Conservation (phyloP, 768 basidiomycete species). For the Tricholomella constricta region DNA sequence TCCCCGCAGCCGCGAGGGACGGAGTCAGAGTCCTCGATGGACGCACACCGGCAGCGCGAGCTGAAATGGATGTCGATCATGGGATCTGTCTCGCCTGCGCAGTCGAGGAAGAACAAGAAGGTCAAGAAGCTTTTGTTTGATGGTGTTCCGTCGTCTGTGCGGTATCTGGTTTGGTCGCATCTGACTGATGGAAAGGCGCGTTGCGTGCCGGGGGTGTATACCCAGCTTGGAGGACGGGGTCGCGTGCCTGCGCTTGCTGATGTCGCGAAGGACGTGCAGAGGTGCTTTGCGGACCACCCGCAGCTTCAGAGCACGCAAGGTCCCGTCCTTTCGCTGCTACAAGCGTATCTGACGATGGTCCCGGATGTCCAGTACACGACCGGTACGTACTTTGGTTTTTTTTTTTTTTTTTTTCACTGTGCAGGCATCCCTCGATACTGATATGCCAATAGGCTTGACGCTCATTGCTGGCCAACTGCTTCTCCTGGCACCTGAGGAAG, state of each 20-base stretch:
- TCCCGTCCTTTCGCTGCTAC: constrained; percentile 57
- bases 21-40: constrained; percentile 44
- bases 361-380: constrained; percentile 72
- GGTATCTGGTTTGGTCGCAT: constrained; percentile 84
- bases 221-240: constrained; percentile 58
- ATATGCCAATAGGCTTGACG: constrained; percentile 53
- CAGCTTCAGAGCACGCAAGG: constrained; percentile 59
- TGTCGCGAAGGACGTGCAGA: constrained; percentile 60
- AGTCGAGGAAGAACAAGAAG: constrained; percentile 80
- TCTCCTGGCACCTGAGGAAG: constrained; percentile 79
- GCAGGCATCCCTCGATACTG: constrained; percentile 10
- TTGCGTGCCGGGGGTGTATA: constrained; percentile 68
- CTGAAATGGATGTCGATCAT: constrained; percentile 73
- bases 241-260: constrained; percentile 48
- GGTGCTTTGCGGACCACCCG: constrained; percentile 57
- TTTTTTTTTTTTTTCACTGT: neutral
- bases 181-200: constrained; percentile 76
- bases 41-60: constrained; percentile 77
- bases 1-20: constrained; percentile 7
- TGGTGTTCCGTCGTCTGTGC: constrained; percentile 81
- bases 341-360: constrained; percentile 84
- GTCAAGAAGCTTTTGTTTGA: constrained; percentile 71
- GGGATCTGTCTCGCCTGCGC: constrained; percentile 54
- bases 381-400: constrained; percentile 41
- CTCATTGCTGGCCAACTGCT: constrained; percentile 73